These are phyloP conservation scores for Annulohypoxylon moriforme DNA, from an alignment of 495 filamentous ascomycete species.

Conservation along the genomic window DNA sequence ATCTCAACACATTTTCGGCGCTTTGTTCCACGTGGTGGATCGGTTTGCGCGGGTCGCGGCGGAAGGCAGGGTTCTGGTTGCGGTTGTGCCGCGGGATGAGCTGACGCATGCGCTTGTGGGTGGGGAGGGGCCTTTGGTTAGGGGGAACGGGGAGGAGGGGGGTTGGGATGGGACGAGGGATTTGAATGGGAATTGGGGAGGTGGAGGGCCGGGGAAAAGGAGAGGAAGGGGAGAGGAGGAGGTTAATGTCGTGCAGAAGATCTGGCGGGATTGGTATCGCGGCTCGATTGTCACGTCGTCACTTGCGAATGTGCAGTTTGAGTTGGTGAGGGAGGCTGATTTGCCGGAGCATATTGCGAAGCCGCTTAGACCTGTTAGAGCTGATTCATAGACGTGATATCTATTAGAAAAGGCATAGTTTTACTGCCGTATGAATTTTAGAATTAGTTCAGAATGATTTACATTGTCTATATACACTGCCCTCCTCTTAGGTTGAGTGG, in stretches of 20 bases:
- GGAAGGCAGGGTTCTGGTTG: conserved; percentile 46
- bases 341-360: conserved; percentile 45
- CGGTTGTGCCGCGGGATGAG: conserved; percentile 48
- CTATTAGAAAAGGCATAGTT: too few relatives aligned
- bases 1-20: conserved; percentile 53
- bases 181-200: too few relatives aligned
- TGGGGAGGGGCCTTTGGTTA: conserved; percentile 28
- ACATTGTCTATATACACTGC: conserved; percentile 36
- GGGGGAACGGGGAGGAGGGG: neutral
- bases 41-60: conserved; percentile 45
- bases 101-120: conserved; percentile 44
- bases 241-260: conserved; percentile 53
- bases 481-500: conserved; percentile 36
- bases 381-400: conserved; percentile 4
- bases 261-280: conserved; percentile 54
- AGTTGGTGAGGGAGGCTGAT: conserved; percentile 51
- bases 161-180: conserved; percentile 28
- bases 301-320: conserved; percentile 51
- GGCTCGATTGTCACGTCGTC: conserved; percentile 49
- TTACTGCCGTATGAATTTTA: too few relatives aligned
- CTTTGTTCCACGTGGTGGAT: conserved; percentile 56
- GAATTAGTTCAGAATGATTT: conserved; percentile 13
- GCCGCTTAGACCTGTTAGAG: conserved; percentile 10
- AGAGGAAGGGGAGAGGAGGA: neutral
- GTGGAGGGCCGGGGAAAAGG: neutral